Evolutionary conservation across 306 rosid species (phyloP), one percentile per base, ranked within the genome.

Genomic region (Corylus americana): DNA sequence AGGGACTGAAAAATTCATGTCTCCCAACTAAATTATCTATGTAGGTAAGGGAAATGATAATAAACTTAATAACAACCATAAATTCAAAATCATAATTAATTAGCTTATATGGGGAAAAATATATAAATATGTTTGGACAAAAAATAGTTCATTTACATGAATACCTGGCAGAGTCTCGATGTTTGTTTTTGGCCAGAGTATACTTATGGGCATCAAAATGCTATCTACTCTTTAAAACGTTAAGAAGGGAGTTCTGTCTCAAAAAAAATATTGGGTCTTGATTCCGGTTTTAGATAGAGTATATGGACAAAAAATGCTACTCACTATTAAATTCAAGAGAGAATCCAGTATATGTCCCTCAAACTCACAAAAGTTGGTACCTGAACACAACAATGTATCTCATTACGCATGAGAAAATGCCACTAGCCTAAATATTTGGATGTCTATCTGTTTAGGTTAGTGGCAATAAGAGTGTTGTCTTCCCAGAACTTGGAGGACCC

Each of bases 401-500:
- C 9, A 13, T 29, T 17, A 31, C 10, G 8, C 22, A 13, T 13
- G 25, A 72, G 20, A 31, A 69, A 69, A 54, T 14, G 25, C 25
- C 55, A 8, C 45, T 72, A 18, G 25, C n/a, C 69, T 59, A 25
- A 59, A 9, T n/a, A 17, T 31, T 31, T 31, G 35, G 35, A 31
- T 31, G 35, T 31, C 35, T 31, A 55, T 55, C 12, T 55, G 62
- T n/a, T 20, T 17, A 14, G 62, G 29, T 31, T 31, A 31, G 35
- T 31, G 35, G 35, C 66, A 87, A 69, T 61, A 93, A 82, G 17
- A 93, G 59, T 7, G 98, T 91, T 44, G 97, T 93, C 83, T 91
- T 93, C 18, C 98, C 94, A 22, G 97, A 86, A 67, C 97, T 85
- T 50, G 95, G 98, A 79, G 97, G 93, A 77, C 97, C 98, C 82